Base-by-base conservation (phyloP, 371 early-diverging fungal species). In the Saksenaea vasiformis region DNA sequence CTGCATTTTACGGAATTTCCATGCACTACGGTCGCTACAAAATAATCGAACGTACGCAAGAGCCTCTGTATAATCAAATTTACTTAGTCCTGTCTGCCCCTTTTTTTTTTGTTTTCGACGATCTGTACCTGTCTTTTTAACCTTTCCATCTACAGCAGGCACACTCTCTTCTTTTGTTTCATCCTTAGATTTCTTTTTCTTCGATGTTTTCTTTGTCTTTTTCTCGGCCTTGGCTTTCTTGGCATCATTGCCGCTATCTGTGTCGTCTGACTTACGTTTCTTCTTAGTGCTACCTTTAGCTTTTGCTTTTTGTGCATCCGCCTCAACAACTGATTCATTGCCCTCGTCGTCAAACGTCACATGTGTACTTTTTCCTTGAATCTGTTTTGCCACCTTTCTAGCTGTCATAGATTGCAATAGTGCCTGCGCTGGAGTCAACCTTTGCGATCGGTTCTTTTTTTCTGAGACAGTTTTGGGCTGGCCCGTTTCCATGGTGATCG, bases 1-100 rank as follows among this genome's bases (percentile, higher is more conserved):
- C 36, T 78, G 76, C 35, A 86, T 66, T 60, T 87, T 89, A 66
- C 80, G 82, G 54, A 89, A 89, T 55, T 87, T 89, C 89, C 89
- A 89, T 26, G 58, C 55, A 1, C 59, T 28, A 10, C 68, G 72
- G 57, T 73, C 70, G 57, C 65, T 27, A 24, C 57, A 64, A 64
- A 73, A 79, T 15, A 62, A n/a, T 36, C 68, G 65, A 7, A 79
- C 64, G 61, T 79, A 79, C 2, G 58, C 72, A 35, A 79, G 63
- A 0, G 74, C 71, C 56, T 68, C 69, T 65, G 11, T 7, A 39
- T 27, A 36, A 58, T 17, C 5, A 53, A 43, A 22, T 31, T 47
- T 43, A 8, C 19, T 27, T 53, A 26, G 34, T 63, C 62, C 2
- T 44, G 34, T 37, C 68, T 63, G 26, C 62, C 62, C 10, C 57